Evolutionary conservation across 2,329 filamentous ascomycete genomes (phyloP), one percentile per base, ranked within the genome.

Genomic region (Curvularia eragrostidis): DNA sequence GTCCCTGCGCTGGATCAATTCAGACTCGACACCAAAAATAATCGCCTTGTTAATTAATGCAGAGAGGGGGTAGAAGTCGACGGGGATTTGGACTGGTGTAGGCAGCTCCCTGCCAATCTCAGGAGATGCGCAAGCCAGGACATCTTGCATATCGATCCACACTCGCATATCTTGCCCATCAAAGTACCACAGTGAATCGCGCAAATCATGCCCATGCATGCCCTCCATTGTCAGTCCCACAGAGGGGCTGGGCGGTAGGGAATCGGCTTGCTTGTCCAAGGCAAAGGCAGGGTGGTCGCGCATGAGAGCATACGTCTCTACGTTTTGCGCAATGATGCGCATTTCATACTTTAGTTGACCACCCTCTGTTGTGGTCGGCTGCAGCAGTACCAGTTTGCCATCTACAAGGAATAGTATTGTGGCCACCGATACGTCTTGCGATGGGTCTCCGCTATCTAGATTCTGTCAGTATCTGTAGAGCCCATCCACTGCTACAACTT

Each of bases 391-490:
- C 19, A 99, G 85, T 75, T 99, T 99, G 28, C 94, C 95, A 72
- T 99, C 95, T 1, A 99, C 93, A n/a, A 99, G 83, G 70, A 99
- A 97, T 13, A 99, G 80, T 12, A 99, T 93, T 0, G 93, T 96
- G 7, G 95, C 95, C 53, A 94, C 90, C 12, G 92, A 89, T 8
- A 99, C 95, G 75, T 99, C 95, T 74, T 96, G 92, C 0, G 95
- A 96, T 10, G 95, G 95, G 73, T 99, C 95, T 13, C 95, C 95
- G 65, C 96, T 91, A 34, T 85, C 86, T 83, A 52, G 13, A 8
- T 15, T 8, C 18, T 15, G 51, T 76, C 52, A 78, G 68, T 43
- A 38, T 23, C 1, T 51, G 15, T 21, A 12, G 18, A 21, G 32
- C 30, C 12, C 7, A 24, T 21, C 5, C 15, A 19, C 2, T 23